phyloP scores from a whole-genome alignment of 2,329 filamentous ascomycete species.

The Cercospora berteroae region DNA sequence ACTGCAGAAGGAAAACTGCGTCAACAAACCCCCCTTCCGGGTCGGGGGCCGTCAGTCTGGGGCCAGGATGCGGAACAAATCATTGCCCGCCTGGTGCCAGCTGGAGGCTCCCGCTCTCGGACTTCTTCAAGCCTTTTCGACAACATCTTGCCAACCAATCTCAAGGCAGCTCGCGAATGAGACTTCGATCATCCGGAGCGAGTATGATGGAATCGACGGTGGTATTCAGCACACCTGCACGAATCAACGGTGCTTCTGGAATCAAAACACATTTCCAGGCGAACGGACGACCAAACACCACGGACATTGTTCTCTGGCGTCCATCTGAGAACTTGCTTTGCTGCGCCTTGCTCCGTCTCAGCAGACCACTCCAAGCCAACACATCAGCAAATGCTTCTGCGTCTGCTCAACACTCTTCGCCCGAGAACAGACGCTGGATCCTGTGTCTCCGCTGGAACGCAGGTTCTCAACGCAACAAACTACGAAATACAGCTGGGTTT shows the following conservation, averaged over 20 bases:
- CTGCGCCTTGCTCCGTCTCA: too few species aligned
- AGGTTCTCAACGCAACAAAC: not conserved
- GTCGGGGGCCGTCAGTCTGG: constrained; percentile 1
- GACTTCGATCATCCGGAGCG: not conserved
- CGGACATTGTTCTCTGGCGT: not conserved
- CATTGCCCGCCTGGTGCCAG: not conserved
- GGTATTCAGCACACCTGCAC: not conserved
- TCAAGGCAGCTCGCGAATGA: not conserved
- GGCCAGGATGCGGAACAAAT: not conserved
- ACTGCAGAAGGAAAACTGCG: not conserved
- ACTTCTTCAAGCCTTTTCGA: constrained; percentile 3
- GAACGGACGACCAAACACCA: not conserved
- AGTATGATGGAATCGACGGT: not conserved
- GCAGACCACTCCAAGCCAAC: not conserved
- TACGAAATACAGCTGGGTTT: not conserved
- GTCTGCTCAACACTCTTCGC: not conserved
- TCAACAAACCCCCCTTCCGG: not conserved
- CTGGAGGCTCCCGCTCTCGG: not conserved
- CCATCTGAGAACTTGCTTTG: not conserved
- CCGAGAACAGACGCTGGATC: not conserved
- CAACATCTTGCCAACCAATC: not conserved
- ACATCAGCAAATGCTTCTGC: not conserved
- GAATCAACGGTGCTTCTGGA: not conserved
- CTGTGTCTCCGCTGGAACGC: not conserved
- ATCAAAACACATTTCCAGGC: not conserved